Base-by-base conservation (phyloP, 169 alveolate genomes). In the Plasmodium gaboni region DNA sequence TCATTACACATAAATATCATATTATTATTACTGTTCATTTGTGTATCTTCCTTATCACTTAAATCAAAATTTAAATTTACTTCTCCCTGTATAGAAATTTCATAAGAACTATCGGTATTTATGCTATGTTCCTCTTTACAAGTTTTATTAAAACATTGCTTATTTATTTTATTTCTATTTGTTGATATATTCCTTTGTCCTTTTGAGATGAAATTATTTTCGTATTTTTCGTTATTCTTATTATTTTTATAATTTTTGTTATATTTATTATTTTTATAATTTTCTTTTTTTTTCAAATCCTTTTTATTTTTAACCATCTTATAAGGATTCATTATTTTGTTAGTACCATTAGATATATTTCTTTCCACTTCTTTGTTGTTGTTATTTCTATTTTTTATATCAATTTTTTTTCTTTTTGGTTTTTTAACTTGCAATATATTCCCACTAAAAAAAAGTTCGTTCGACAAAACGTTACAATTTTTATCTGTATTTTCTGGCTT, bases 11-110 rank as follows among this genome's bases (percentile, higher is more conserved):
- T 32, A 7, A 32, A 32, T 32, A 32, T 32, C 6, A 2, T 32
- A 32, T 32, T 32, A 32, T 32, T 32, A 32, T 32, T 32, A 32
- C 44, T 32, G 9, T 32, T n/a, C 57, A 38, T 32, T 44, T 46
- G 24, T 9, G 4, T 71, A 22, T 24, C n/a, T 38, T 32, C 44
- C 32, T 19, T 67, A 64, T 50, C 28, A n/a, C 65, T 55, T 42
- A 55, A 64, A 8, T 76, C 64, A 76, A 44, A 76, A 53, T 64
- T 76, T 24, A 76, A 12, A 53, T 64, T 71, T 68, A 76, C 19
- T 38, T 76, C 88, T 1, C 88, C 88, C 19, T 53, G 19, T 24
- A 76, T 46, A 26, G 88, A 76, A 48, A 76, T 32, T 63, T 76
- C 88, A 26, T 32, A 32, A 32, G 44, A 32, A 32, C 44, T 32